Evolutionary conservation across 352 stramenopile genomes (phyloP).

Genomic region (Phytophthora colocasiae): DNA sequence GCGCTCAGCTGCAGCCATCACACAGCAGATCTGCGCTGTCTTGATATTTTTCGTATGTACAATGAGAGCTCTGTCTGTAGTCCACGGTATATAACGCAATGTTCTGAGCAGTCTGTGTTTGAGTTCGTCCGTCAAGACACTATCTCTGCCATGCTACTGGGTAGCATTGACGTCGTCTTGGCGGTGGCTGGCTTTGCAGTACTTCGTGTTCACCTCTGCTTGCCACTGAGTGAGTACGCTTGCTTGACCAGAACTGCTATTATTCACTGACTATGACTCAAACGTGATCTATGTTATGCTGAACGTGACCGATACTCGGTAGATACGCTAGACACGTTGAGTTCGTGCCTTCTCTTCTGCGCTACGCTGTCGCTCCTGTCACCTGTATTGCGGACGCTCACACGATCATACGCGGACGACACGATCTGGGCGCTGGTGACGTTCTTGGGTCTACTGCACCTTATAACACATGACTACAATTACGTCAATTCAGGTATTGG

Average conservation of each 20-base stretch:
- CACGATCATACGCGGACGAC: slow-evolving; percentile 90
- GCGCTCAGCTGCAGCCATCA: slow-evolving; percentile 84
- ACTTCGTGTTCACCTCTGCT: slow-evolving; percentile 50
- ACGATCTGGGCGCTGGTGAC: slow-evolving; percentile 91
- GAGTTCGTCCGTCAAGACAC: slow-evolving; percentile 64
- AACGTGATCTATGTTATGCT: background rate
- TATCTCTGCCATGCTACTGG: slow-evolving; percentile 65
- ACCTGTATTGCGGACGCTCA: slow-evolving; percentile 92
- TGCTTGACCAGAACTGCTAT: background rate
- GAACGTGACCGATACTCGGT: background rate
- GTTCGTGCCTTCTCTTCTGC: slow-evolving; percentile 83
- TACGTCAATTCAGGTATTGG: slow-evolving; percentile 87
- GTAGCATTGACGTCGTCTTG: slow-evolving; percentile 63
- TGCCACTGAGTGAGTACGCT: slow-evolving; percentile 46
- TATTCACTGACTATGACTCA: background rate
- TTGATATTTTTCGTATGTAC: slow-evolving; percentile 88
- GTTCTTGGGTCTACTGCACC: slow-evolving; percentile 80
- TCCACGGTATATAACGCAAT: background rate
- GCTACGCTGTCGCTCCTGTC: slow-evolving; percentile 88
- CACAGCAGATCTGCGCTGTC: slow-evolving; percentile 89
- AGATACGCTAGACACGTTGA: slow-evolving; percentile 65
- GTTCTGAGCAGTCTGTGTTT: slow-evolving; percentile 65
- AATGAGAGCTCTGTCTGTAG: background rate
- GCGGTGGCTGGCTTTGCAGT: slow-evolving; percentile 61
- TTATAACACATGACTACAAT: slow-evolving; percentile 93